Conservation (phyloP, 768 basidiomycete species). For the Postia placenta region DNA sequence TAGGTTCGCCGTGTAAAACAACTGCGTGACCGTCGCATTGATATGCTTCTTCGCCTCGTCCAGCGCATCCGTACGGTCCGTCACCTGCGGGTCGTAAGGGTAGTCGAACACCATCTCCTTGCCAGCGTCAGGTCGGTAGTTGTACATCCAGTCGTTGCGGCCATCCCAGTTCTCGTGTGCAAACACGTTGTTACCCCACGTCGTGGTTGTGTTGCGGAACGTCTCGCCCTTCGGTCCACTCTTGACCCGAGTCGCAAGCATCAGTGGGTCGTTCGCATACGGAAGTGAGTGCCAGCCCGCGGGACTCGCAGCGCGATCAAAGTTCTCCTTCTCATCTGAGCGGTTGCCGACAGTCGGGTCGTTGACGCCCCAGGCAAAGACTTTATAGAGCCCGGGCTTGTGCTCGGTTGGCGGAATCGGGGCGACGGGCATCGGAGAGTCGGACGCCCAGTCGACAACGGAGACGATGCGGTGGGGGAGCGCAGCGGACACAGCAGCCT, state of each 20-base stretch:
- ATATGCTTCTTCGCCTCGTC: conserved; percentile 77
- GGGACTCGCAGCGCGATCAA: conserved; percentile 77
- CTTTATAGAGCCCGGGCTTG: conserved; percentile 45
- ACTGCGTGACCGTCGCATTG: conserved; percentile 79
- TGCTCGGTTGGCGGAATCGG: conserved; percentile 24
- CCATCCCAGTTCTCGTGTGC: conserved; percentile 94
- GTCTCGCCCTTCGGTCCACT: conserved; percentile 14
- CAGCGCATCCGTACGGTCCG: conserved; percentile 49
- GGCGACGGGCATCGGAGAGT: conserved; percentile 44
- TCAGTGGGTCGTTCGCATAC: conserved; percentile 56
- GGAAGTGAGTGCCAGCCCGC: conserved; percentile 91
- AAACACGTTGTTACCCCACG: conserved; percentile 87
- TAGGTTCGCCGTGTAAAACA: conserved; percentile 84
- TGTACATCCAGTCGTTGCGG: conserved; percentile 53
- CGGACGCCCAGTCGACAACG: conserved; percentile 93
- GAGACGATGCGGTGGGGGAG: conserved; percentile 78
- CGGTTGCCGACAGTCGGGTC: conserved; percentile 74
- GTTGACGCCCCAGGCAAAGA: conserved; percentile 80
- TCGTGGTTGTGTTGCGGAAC: conserved; percentile 63
- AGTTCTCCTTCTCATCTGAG: conserved; percentile 53
- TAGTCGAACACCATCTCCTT: conserved; percentile 56
- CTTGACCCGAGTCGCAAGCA: conserved; percentile 18
- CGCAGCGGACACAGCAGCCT: conserved; percentile 71
- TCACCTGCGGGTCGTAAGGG: conserved; percentile 63
- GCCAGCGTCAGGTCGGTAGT: conserved; percentile 76